Evolutionary conservation across 306 rosid species (phyloP).

Genomic region (Vigna trinervia): DNA sequence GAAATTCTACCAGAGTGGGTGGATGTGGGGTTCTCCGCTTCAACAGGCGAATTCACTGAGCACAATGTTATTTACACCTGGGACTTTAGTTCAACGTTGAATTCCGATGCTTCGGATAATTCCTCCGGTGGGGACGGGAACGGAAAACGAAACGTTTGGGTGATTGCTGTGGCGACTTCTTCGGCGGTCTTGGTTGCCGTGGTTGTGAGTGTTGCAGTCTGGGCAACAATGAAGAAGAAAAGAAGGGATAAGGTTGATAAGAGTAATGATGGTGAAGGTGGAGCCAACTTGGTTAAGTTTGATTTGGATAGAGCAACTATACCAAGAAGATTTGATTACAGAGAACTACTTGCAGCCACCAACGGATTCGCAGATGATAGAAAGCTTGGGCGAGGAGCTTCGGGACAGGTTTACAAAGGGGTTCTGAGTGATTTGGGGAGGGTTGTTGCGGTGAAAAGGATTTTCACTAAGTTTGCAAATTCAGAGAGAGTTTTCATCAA

Average conservation of each 20-base stretch:
- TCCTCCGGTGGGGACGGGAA: not conserved
- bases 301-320: slow-evolving; percentile 49
- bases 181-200: slow-evolving; percentile 16
- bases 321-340: slow-evolving; percentile 53
- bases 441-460: slow-evolving; percentile 57
- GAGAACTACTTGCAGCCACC: slow-evolving; percentile 50
- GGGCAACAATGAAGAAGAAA: slow-evolving; percentile 17
- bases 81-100: slow-evolving; percentile 51
- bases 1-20: slow-evolving; percentile 42
- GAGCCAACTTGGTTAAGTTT: not conserved
- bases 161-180: slow-evolving; percentile 12
- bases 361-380: slow-evolving; percentile 46
- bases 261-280: not conserved
- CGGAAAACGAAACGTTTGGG: not conserved
- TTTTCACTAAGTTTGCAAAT: slow-evolving; percentile 41
- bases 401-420: slow-evolving; percentile 59
- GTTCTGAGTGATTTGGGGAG: slow-evolving; percentile 30
- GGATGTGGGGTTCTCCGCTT: slow-evolving; percentile 51
- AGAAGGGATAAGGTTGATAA: slow-evolving; percentile 6
- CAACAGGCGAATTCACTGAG: slow-evolving; percentile 27
- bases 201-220: slow-evolving; percentile 2
- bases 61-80: slow-evolving; percentile 45
- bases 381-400: slow-evolving; percentile 60
- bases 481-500: slow-evolving; percentile 44
- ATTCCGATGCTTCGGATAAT: not conserved